Conservation (phyloP, 345 rosid species). For the Populus tremula region DNA sequence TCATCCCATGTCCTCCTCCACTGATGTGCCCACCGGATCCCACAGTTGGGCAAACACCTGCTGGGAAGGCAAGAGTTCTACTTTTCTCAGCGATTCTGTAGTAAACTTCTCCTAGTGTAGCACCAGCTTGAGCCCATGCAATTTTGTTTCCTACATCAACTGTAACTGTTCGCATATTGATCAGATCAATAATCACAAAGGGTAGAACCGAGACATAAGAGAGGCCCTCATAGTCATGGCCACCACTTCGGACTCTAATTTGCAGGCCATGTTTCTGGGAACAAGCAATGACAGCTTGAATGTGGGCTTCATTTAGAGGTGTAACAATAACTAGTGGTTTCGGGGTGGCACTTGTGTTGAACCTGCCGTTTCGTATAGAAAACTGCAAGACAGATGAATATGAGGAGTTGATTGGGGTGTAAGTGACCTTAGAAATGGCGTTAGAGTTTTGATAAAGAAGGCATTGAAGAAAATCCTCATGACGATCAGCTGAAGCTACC, state of each 20-base stretch:
- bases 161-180: slow-evolving; percentile 8
- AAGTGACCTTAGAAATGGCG: slow-evolving; percentile 13
- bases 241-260: not conserved
- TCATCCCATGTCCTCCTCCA: slow-evolving; percentile 19
- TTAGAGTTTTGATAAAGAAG: not conserved
- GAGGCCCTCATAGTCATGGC: not conserved
- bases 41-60: slow-evolving; percentile 22
- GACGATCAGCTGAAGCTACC: not conserved
- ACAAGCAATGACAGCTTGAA: slow-evolving; percentile 14
- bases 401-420: slow-evolving; percentile 5
- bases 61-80: slow-evolving; percentile 8
- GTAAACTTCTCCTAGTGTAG: slow-evolving; percentile 19
- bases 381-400: slow-evolving; percentile 13
- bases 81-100: slow-evolving; percentile 14
- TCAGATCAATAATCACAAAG: slow-evolving; percentile 58
- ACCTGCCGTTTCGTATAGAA: slow-evolving; percentile 11
- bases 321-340: slow-evolving; percentile 20
- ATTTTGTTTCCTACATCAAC: not conserved
- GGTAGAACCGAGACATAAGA: slow-evolving; percentile 30
- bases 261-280: not conserved
- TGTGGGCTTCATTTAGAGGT: slow-evolving; percentile 3
- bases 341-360: slow-evolving; percentile 13
- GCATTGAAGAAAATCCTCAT: slow-evolving; percentile 1
- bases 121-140: slow-evolving; percentile 22
- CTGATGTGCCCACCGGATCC: slow-evolving; percentile 17